Base-by-base conservation (phyloP, 805 yeast genomes). In the Zygotorulaspora danielsina region DNA sequence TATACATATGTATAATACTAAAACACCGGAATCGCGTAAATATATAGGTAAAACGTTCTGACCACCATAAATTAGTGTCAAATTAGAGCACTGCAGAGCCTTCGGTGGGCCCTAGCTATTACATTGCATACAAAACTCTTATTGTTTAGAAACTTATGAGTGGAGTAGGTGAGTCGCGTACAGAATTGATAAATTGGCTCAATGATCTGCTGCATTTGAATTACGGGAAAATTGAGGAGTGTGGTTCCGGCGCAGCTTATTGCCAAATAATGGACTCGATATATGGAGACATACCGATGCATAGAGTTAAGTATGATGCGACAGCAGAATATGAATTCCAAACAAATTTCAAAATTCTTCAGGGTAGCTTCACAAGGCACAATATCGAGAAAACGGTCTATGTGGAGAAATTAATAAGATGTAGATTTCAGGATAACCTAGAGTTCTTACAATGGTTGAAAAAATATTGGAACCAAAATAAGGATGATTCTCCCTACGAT, bases 231-330 rank as follows among this genome's bases (percentile, higher is more conserved):
- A 82, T 93, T 1, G 98, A 93, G 58, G 89, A 89, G 62, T 81
- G 96, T 57, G 99, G 99, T 12, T 77, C 84, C 2, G 99, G 99
- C 2, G 96, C 96, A 1, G 90, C 87, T 1, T 90, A 86, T 59
- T 88, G 97, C 62, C 96, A 89, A 66, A 73, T 93, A 27, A 71
- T 90, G 69, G 97, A 93, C 61, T 77, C 88, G 6, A 79, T 93
- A 13, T 84, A 71, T 53, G 79, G 82, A 7, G 96, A 87, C 50
- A 72, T 93, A 13, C 93, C 96, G 1, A 75, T 90, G 81, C 55
- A 66, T 34, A 77, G 81, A 51, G 94, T 90, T 38, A 81, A 77
- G 53, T 87, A 81, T 57, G 75, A 79, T 43, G 79, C 83, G 8
- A 67, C 71, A 11, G 70, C 76, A 10, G 95, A 86, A 47, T 85